A percentile compares a stretch with the other conserved stretches of the same genome.
Conservation (phyloP, 495 filamentous ascomycete species). For the Thermothielavioides terrestris region DNA sequence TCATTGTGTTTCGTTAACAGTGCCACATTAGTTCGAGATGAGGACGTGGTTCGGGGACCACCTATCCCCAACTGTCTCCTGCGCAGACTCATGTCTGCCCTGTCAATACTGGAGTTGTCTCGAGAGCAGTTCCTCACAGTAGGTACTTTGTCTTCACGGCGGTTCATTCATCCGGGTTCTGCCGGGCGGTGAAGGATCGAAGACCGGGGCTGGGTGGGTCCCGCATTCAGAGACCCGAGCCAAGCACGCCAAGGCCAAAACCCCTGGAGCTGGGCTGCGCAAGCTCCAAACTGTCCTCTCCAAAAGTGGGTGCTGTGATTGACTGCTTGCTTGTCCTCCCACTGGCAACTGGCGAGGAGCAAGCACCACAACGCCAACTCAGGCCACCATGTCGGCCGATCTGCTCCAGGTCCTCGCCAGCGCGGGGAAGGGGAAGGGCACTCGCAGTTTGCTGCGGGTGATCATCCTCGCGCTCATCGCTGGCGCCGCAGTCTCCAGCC, state of each 20-base stretch:
- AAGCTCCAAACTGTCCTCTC: conserved; percentile 41
- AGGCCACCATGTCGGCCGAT: conserved; percentile 34
- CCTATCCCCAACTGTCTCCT: not conserved
- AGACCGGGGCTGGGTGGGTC: conserved; percentile 4
- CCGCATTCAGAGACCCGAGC: conserved; percentile 3
- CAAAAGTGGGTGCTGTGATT: conserved; percentile 8
- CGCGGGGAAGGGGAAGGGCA: conserved; percentile 50
- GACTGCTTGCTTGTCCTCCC: conserved; percentile 12
- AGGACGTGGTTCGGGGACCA: not conserved
- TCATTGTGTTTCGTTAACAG: no score
- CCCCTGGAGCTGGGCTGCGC: conserved; percentile 17
- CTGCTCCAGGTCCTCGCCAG: conserved; percentile 31
- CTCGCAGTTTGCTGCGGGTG: conserved; percentile 77
- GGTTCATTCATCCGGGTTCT: not conserved
- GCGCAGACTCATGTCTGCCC: no score
- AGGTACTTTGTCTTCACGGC: no score
- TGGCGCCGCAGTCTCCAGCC: conserved; percentile 83
- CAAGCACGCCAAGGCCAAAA: conserved; percentile 21
- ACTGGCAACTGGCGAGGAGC: conserved; percentile 24
- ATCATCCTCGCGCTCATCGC: conserved; percentile 91
- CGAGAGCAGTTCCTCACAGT: no score
- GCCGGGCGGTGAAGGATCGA: conserved; percentile 9
- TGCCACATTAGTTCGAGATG: no score
- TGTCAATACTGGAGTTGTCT: no score
- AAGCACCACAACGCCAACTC: conserved; percentile 17